phyloP scores from a whole-genome alignment of 2,329 filamentous ascomycete species.

The Aureobasidium sp. region DNA sequence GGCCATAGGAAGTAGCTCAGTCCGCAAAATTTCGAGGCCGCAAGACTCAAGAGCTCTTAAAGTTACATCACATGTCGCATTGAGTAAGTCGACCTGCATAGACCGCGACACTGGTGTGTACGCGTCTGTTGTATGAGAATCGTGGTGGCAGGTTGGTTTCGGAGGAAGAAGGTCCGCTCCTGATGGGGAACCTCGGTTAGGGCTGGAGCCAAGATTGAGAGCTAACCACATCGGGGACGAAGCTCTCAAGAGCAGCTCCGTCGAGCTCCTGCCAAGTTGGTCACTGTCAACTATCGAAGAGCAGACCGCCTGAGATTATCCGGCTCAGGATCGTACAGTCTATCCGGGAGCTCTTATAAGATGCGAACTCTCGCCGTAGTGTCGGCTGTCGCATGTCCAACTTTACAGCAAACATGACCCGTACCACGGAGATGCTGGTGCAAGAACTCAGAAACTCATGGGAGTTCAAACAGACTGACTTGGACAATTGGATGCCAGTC shows the following conservation, averaged over 20 bases:
- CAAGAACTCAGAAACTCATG: constrained; percentile 30
- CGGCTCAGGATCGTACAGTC: not conserved
- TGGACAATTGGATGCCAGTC: constrained; percentile 35
- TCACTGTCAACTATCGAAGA: not conserved
- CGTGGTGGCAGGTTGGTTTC: not conserved
- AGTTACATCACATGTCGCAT: too few relatives aligned
- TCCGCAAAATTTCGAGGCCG: too few relatives aligned
- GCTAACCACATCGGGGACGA: not conserved
- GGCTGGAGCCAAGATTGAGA: not conserved
- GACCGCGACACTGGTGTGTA: not conserved
- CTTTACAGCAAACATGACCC: not conserved
- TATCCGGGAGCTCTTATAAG: not conserved
- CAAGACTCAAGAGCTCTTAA: too few relatives aligned
- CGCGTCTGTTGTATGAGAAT: not conserved
- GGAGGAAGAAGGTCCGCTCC: not conserved
- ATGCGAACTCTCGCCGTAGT: not conserved
- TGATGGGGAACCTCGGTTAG: not conserved
- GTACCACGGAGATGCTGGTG: not conserved
- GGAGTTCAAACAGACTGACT: constrained; percentile 38
- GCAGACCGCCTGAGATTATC: not conserved
- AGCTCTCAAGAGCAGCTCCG: not conserved
- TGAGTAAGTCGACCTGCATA: not conserved
- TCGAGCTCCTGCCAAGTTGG: not conserved
- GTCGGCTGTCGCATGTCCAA: not conserved
- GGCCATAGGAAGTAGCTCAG: too few relatives aligned